Percentiles rank a stretch among this genome's conserved stretches.
phyloP scores from a whole-genome alignment of 2,329 filamentous ascomycete genomes.

The Hypocrella siamensis region DNA sequence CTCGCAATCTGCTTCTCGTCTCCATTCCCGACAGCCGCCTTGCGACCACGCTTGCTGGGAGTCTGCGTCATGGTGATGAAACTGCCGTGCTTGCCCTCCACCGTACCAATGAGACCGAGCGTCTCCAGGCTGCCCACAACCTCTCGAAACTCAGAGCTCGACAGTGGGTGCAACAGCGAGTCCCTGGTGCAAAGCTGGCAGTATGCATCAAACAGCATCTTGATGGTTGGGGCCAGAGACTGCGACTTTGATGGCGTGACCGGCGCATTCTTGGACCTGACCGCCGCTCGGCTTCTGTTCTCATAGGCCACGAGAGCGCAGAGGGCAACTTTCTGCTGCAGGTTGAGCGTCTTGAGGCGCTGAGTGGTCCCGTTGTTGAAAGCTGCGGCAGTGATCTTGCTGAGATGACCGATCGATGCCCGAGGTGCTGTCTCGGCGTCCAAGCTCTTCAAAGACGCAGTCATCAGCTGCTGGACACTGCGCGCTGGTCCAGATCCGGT shows the following conservation, averaged over 20 bases:
- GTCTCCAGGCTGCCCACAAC: conserved; percentile 84
- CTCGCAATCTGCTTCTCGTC: conserved; percentile 71
- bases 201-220: conserved; percentile 73
- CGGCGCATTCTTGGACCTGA: conserved; percentile 23
- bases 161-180: conserved; percentile 77
- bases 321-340: conserved; percentile 91
- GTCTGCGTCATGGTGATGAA: conserved; percentile 47
- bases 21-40: conserved; percentile 32
- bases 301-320: conserved; percentile 83
- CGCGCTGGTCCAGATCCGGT: conserved; percentile 14
- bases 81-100: conserved; percentile 53
- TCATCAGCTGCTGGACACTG: conserved; percentile 30
- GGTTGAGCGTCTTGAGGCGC: conserved; percentile 71
- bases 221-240: conserved; percentile 60
- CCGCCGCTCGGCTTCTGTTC: conserved; percentile 43
- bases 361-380: conserved; percentile 83
- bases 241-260: conserved; percentile 46
- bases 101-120: conserved; percentile 59
- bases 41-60: conserved; percentile 53
- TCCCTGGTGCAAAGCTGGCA: conserved; percentile 69
- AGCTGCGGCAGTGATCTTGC: conserved; percentile 74
- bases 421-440: conserved; percentile 71
- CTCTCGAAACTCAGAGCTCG: conserved; percentile 84
- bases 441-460: conserved; percentile 41
- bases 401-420: conserved; percentile 79